Evolutionary conservation across 1,284 basidiomycete species (phyloP).

Genomic region (Cutaneotrichosporon dermatis): DNA sequence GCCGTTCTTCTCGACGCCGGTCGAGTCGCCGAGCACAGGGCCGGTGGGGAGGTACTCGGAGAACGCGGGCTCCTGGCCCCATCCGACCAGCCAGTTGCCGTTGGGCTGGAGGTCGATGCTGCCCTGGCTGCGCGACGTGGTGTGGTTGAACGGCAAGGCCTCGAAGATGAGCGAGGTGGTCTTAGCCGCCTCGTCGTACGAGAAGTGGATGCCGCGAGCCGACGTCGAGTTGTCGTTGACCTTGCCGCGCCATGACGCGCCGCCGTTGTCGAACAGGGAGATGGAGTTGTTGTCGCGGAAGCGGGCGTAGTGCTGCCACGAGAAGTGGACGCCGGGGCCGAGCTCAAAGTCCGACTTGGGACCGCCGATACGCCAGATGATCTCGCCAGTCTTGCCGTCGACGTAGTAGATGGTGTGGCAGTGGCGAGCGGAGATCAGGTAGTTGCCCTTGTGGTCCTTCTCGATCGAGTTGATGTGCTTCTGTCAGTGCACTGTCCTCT

Average conservation of each 20-base stretch:
- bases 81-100: slow-evolving; percentile 29
- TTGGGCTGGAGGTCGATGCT: slow-evolving; percentile 24
- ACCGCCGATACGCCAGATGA: slow-evolving; percentile 40
- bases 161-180: slow-evolving; percentile 22
- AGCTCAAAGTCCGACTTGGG: slow-evolving; percentile 26
- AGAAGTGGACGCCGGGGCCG: slow-evolving; percentile 23
- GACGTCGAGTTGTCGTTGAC: slow-evolving; percentile 18
- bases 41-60: slow-evolving; percentile 25
- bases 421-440: slow-evolving; percentile 36
- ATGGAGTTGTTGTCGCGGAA: slow-evolving; percentile 23
- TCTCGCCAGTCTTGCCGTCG: slow-evolving; percentile 21
- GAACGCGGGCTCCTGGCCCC: slow-evolving; percentile 20
- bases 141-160: slow-evolving; percentile 25
- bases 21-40: neutral
- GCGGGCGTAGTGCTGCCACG: slow-evolving; percentile 35
- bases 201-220: slow-evolving; percentile 32
- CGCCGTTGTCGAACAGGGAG: slow-evolving; percentile 40
- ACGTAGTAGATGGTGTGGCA: slow-evolving; percentile 39
- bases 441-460: slow-evolving; percentile 39
- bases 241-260: slow-evolving; percentile 13
- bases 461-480: slow-evolving; percentile 41
- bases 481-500: neutral
- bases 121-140: slow-evolving; percentile 28
- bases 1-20: neutral
- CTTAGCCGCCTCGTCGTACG: slow-evolving; percentile 24